These are phyloP conservation scores for Coemansia sp. DNA, from an alignment of 192 early-diverging fungal genomes.

Conservation along the genomic window DNA sequence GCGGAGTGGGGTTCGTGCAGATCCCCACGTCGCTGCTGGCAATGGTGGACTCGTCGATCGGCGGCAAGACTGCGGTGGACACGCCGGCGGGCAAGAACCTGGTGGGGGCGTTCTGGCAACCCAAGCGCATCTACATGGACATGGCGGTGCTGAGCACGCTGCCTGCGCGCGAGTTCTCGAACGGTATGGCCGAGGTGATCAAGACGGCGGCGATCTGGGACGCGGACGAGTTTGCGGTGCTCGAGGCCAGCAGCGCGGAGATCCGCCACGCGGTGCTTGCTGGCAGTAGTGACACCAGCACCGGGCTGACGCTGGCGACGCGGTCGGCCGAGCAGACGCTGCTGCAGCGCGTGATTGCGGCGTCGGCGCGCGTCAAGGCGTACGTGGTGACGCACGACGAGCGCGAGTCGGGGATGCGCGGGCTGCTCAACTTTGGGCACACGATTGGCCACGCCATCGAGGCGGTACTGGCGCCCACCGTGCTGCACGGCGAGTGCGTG, in stretches of 20 bases:
- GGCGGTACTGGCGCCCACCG: constrained; percentile 82
- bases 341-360: constrained; percentile 85
- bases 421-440: constrained; percentile 97
- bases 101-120: constrained; percentile 97
- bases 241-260: constrained; percentile 84
- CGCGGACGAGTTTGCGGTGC: constrained; percentile 84
- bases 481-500: constrained; percentile 97
- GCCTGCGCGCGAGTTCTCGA: constrained; percentile 90
- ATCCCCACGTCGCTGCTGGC: constrained; percentile 94
- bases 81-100: constrained; percentile 95
- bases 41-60: constrained; percentile 98
- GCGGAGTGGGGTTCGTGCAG: constrained; percentile 92
- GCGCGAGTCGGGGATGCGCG: constrained; percentile 91
- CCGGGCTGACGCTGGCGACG: constrained; percentile 52
- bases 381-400: constrained; percentile 96
- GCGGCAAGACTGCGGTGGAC: constrained; percentile 97
- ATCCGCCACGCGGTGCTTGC: constrained; percentile 76
- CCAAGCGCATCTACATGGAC: constrained; percentile 92
- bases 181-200: constrained; percentile 98
- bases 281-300: not conserved
- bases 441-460: constrained; percentile 97
- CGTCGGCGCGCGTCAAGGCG: constrained; percentile 90
- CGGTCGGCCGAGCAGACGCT: constrained; percentile 65
- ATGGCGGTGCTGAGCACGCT: constrained; percentile 80
- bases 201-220: constrained; percentile 97